Conservation (phyloP, 2,329 filamentous ascomycete genomes). For the Phyllosticta paracitricarpa region DNA sequence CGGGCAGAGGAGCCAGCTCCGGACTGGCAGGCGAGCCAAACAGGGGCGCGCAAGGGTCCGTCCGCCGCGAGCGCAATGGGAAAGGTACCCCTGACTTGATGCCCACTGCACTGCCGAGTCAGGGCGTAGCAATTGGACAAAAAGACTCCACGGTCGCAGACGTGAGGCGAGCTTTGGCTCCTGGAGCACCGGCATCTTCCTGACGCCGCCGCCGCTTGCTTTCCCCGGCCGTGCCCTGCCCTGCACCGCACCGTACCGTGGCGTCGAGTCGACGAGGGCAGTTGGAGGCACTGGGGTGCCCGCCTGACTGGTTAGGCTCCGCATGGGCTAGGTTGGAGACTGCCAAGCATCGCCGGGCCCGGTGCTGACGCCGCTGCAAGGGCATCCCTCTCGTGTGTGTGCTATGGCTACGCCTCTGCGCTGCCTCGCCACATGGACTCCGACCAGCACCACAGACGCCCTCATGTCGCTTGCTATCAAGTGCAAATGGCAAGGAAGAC, state of each 20-base stretch:
- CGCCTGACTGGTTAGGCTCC: not conserved
- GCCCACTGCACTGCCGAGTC: not conserved
- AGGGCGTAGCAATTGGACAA: not conserved
- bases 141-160: not conserved
- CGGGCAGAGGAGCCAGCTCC: not conserved
- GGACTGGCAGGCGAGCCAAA: not conserved
- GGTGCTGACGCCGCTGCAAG: not conserved
- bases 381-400: not conserved
- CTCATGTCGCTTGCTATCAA: not conserved
- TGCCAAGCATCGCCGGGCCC: not conserved
- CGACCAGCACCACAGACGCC: not conserved
- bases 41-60: not conserved
- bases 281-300: not conserved
- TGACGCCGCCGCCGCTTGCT: not conserved
- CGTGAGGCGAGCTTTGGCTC: not conserved
- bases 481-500: not conserved
- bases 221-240: not conserved
- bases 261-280: not conserved
- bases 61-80: not conserved
- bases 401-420: not conserved
- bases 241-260: not conserved
- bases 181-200: not conserved
- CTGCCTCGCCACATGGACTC: not conserved
- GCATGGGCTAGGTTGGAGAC: not conserved
- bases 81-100: not conserved